Evolutionary conservation across 768 basidiomycete genomes (phyloP).

Genomic region (Filobasidium wieringae): DNA sequence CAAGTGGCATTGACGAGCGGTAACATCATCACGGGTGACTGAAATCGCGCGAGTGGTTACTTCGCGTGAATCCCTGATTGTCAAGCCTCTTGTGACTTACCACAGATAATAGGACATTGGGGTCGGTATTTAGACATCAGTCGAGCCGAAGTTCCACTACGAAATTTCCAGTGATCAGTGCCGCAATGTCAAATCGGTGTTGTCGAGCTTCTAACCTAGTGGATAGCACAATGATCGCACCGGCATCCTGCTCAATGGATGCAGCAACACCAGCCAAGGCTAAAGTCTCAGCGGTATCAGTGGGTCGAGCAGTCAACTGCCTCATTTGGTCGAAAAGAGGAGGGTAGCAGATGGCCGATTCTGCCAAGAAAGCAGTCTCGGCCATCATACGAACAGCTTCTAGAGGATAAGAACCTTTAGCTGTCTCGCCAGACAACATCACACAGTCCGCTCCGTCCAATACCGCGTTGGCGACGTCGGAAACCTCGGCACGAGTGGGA

Average conservation of each 20-base stretch:
- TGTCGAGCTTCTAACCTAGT: constrained; percentile 46
- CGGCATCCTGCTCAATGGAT: constrained; percentile 84
- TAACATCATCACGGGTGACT: constrained; percentile 95
- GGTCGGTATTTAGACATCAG: constrained; percentile 95
- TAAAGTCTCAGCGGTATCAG: constrained; percentile 87
- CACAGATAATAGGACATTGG: constrained; percentile 81
- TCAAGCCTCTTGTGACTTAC: constrained; percentile 43
- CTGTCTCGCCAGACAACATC: constrained; percentile 98
- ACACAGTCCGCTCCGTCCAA: constrained; percentile 98
- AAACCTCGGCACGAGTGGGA: constrained; percentile 96
- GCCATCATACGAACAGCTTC: constrained; percentile 99
- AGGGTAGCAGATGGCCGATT: constrained; percentile 88
- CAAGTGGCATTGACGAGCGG: constrained; percentile 89
- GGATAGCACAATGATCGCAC: constrained; percentile 88
- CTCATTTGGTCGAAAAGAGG: constrained; percentile 84
- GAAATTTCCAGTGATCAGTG: neutral
- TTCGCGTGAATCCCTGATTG: neutral
- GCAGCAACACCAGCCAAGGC: constrained; percentile 93
- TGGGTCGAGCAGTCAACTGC: constrained; percentile 67
- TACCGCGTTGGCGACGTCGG: constrained; percentile 98
- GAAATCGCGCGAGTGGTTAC: constrained; percentile 2
- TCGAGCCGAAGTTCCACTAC: constrained; percentile 80
- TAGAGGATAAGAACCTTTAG: constrained; percentile 92
- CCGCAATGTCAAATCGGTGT: neutral
- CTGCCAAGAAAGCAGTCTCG: constrained; percentile 93